Conservation (phyloP, 441 rosid species). For the Biscutella auriculata region DNA sequence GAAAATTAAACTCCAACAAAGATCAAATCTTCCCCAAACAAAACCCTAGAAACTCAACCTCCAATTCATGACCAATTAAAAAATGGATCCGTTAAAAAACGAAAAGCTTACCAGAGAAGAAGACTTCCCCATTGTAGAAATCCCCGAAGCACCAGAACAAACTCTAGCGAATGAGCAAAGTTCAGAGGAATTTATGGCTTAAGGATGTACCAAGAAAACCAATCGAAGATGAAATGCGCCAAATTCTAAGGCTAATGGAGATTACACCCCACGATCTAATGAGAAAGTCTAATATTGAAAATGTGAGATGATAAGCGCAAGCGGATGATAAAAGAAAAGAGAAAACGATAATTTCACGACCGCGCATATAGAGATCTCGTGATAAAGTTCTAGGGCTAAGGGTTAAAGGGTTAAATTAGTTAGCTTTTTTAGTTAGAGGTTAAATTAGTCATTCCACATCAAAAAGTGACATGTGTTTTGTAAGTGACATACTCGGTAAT, state of each 20-base stretch:
- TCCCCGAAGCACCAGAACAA: background rate
- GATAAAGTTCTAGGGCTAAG: background rate
- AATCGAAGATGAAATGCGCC: constrained; percentile 17
- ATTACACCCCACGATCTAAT: constrained; percentile 19
- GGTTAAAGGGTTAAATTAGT: too few relatives aligned
- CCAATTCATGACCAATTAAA: background rate
- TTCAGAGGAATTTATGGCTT: too few relatives aligned
- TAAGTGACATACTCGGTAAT: too few relatives aligned
- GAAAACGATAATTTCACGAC: constrained; percentile 23
- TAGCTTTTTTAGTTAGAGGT: too few relatives aligned
- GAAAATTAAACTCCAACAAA: background rate
- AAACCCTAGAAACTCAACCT: constrained; percentile 19
- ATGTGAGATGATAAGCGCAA: constrained; percentile 20
- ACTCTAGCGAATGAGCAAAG: constrained; percentile 1
- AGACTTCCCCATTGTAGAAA: constrained; percentile 9
- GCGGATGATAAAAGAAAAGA: constrained; percentile 1
- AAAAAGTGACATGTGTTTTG: too few relatives aligned
- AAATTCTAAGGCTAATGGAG: background rate
- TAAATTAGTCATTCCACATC: too few relatives aligned
- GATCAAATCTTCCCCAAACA: background rate
- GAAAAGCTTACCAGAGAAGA: constrained; percentile 20
- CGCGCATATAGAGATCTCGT: constrained; percentile 17
- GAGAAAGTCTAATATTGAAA: too few relatives aligned
- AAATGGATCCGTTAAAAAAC: too few relatives aligned
- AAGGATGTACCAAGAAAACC: background rate